Evolutionary conservation across 495 filamentous ascomycete species (phyloP).

Genomic region (Talaromyces ruber): DNA sequence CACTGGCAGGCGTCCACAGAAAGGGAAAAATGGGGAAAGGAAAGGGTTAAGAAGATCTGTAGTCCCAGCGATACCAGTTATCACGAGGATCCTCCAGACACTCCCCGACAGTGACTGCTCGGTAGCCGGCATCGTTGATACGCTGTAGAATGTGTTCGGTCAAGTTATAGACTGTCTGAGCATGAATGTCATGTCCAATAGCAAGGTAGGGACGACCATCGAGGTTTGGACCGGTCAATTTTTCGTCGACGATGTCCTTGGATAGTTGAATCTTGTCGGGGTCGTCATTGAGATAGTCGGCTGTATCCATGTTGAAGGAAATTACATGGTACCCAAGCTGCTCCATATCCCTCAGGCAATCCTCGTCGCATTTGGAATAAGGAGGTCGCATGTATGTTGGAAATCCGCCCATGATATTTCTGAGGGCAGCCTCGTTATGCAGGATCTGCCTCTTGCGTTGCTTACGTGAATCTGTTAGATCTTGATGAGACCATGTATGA

Average conservation of each 20-base stretch:
- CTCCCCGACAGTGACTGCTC: slow-evolving; percentile 64
- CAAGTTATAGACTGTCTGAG: slow-evolving; percentile 67
- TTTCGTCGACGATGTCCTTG: slow-evolving; percentile 62
- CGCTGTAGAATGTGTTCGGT: slow-evolving; percentile 63
- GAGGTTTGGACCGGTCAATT: slow-evolving; percentile 38
- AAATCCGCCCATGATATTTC: slow-evolving; percentile 70
- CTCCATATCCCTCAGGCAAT: slow-evolving; percentile 52
- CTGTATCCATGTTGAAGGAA: slow-evolving; percentile 73
- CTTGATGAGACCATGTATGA: slow-evolving; percentile 79
- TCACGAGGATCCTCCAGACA: slow-evolving; percentile 61
- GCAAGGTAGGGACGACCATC: slow-evolving; percentile 45
- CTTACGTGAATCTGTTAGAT: slow-evolving; percentile 49
- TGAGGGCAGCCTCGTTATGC: slow-evolving; percentile 72
- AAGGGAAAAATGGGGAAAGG: background rate
- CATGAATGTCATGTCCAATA: slow-evolving; percentile 75
- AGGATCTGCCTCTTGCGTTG: slow-evolving; percentile 59
- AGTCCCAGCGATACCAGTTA: slow-evolving; percentile 59
- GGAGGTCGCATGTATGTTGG: slow-evolving; percentile 84
- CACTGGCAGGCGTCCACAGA: background rate
- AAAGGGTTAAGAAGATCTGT: slow-evolving; percentile 4
- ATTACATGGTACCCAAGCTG: slow-evolving; percentile 66
- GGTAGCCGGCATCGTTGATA: slow-evolving; percentile 49
- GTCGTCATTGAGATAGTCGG: slow-evolving; percentile 61
- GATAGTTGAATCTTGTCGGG: slow-evolving; percentile 54
- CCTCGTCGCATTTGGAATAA: slow-evolving; percentile 60